A percentile compares a stretch with the other conserved stretches of the same genome.
Evolutionary conservation across 306 rosid genomes (phyloP).

Genomic region (Begonia masoniana): DNA sequence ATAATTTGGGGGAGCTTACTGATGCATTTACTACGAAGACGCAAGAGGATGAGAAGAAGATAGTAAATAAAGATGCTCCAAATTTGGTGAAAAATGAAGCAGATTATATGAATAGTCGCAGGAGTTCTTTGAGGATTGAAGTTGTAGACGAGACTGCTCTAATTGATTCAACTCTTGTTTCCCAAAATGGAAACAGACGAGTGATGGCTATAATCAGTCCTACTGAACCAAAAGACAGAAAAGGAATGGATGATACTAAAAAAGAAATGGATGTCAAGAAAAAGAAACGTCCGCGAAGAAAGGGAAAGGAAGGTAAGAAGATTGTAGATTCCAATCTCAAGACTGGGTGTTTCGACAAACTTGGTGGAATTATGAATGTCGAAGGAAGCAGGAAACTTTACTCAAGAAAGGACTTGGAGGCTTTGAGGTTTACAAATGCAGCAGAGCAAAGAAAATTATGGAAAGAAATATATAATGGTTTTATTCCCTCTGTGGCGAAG

Average conservation of each 20-base stretch:
- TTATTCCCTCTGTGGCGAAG: constrained; percentile 31
- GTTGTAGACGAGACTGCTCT: constrained; percentile 82
- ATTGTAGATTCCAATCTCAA: constrained; percentile 5
- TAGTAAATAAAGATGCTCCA: background rate
- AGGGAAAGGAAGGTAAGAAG: constrained; percentile 13
- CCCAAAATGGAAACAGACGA: constrained; percentile 8
- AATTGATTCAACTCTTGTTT: constrained; percentile 22
- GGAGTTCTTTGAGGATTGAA: constrained; percentile 34
- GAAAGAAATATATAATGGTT: constrained; percentile 34
- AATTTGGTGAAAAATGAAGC: constrained; percentile 3
- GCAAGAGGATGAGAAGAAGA: constrained; percentile 4
- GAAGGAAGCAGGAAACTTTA: constrained; percentile 25
- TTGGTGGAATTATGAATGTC: constrained; percentile 9
- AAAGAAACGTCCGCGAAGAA: constrained; percentile 23
- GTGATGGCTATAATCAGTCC: constrained; percentile 8
- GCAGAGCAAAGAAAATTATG: constrained; percentile 42
- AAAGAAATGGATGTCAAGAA: constrained; percentile 17
- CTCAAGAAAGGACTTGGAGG: constrained; percentile 51
- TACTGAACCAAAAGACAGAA: constrained; percentile 9
- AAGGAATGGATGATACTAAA: constrained; percentile 4
- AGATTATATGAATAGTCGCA: background rate
- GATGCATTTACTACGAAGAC: background rate
- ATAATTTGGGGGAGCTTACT: background rate
- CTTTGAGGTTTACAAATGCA: constrained; percentile 40
- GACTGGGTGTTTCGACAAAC: constrained; percentile 1